Evolutionary conservation across 805 yeast genomes (phyloP), one percentile per base, ranked within the genome.

Genomic region (Ogataea populi-albae): DNA sequence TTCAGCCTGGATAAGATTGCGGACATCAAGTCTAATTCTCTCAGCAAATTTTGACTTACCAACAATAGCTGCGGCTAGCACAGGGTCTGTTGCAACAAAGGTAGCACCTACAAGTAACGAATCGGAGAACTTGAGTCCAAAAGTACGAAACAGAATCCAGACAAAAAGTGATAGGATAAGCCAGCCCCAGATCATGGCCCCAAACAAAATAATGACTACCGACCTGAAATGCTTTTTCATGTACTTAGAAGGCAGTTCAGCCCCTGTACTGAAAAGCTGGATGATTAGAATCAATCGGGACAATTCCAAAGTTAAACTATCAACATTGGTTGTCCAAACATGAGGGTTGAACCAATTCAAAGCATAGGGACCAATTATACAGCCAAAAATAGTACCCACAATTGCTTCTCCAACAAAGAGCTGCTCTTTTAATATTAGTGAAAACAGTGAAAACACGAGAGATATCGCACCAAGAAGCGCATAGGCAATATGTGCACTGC

Each of bases 1-100:
- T 50, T 86, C 95, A 0, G 95, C 95, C 20, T 89, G 76, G 17
- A 89, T 65, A 30, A 88, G 62, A 53, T 87, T 84, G 49, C 95
- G 71, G 62, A 88, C 69, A 61, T 88, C 96, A n/a, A 94, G 95
- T 1, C 96, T 95, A 12, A 88, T 95, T 37, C 95, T 74, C 52
- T 76, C 77, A 10, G 96, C 95, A 57, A 88, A 88, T 55, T 86
- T 85, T 47, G 95, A 95, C 51, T 85, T 88, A 59, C 96, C 95
- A 8, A 88, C 96, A 24, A 88, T 95, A 3, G 96, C 95, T 12
- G 95, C 93, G 2, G 96, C 96, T 53, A 88, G 69, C 26, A 88
- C 93, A 5, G 97, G 97, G 62, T 88, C 97, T 0, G 97, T 89
- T 2, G 96, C 96, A 0, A 96, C 89, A 30, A 88, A 79, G 57